A percentile compares a stretch with the other conserved stretches of the same genome.
Conservation (phyloP, 2,329 filamentous ascomycete species). For the Aspergillus latus region DNA sequence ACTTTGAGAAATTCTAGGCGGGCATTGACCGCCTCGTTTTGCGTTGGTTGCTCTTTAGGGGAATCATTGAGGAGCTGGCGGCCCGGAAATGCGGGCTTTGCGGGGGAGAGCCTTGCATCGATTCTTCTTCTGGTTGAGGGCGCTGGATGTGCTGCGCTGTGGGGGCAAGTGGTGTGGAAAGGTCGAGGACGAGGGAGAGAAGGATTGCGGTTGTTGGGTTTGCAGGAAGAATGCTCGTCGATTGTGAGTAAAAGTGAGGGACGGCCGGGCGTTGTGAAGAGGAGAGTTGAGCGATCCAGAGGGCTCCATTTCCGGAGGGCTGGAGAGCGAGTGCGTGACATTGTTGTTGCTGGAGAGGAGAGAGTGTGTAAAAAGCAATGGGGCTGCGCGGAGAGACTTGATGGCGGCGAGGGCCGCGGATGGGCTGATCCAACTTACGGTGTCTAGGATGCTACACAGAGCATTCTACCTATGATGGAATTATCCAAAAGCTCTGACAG, state of each 20-base stretch:
- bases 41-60: not conserved
- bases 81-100: not conserved
- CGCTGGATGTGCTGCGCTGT: constrained; percentile 7
- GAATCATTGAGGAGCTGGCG: not conserved
- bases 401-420: not conserved
- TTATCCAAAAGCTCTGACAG: too few species aligned
- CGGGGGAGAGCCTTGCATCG: not conserved
- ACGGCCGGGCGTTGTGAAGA: not conserved
- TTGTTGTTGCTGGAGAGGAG: not conserved
- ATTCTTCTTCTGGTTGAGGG: constrained; percentile 14
- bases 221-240: not conserved
- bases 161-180: constrained; percentile 17
- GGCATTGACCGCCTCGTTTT: not conserved
- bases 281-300: not conserved
- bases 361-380: constrained; percentile 1
- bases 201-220: not conserved
- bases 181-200: not conserved
- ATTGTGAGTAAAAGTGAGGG: not conserved
- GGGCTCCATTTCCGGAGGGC: constrained; percentile 17
- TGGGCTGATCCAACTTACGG: not conserved
- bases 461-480: too few species aligned
- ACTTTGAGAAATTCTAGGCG: constrained; percentile 3
- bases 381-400: not conserved
- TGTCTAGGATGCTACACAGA: too few species aligned
- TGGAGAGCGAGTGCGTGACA: constrained; percentile 22